Evolutionary conservation across 768 basidiomycete species (phyloP), one percentile per base, ranked within the genome.

Genomic region (Vararia minispora): DNA sequence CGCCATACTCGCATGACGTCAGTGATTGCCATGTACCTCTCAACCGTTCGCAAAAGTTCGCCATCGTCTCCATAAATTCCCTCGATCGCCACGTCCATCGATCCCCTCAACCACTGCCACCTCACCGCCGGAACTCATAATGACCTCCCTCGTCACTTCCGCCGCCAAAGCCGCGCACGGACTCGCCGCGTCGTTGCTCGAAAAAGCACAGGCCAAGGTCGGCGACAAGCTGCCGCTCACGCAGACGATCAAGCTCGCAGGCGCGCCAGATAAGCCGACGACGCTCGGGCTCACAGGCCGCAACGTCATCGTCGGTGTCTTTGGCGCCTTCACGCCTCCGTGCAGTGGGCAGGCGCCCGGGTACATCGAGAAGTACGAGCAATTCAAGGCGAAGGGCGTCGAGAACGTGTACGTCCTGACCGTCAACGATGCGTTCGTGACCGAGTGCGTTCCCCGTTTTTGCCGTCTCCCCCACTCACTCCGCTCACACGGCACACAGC

Each of bases 391-490:
- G 3, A 89, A 86, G 58, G 88, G 84, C 9, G 61, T 88, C 51
- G 69, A 74, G 42, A 66, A 72, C 36, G 71, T 87, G 43, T 80
- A 76, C 44, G 70, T 90, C 39, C 59, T 91, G 39, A 63, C 76
- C 18, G 78, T 85, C 40, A 91, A 91, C 55, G 88, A 92, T 53
- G 67, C 69, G 6, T 90, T 82, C 50, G 80, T 84, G 31, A 73
- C 41, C 28, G 47, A 40, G 47, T 46, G 17, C 13, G 38, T 12
- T 1, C 5, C 67, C 18, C 6, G n/a, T 26, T 18, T 12, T 12
- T 14, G 33, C 3, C 25, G 26, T 14, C 40, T 28, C 3, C 12
- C 35, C 24, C 11, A 13, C 13, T 6, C 37, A 32, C n/a, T 22
- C 32, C 24, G 22, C 44, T 39, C 39, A 44, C 50, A 45, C 18